Conservation (phyloP, 169 alveolate genomes). For the Eimeria nieschulzi region DNA sequence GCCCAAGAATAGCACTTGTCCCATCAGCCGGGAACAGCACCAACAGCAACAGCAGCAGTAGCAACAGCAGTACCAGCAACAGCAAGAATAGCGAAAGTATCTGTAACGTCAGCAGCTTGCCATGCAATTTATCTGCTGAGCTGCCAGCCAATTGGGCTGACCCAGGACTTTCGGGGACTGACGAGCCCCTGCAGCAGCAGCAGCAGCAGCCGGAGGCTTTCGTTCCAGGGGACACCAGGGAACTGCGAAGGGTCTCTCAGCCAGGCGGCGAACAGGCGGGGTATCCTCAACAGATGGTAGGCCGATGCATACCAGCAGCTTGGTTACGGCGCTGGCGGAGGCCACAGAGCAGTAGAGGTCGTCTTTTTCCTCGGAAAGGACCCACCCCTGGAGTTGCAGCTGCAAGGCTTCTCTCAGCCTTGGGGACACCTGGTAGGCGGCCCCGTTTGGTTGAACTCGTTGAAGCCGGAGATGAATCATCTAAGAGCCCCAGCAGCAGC, state of each 20-base stretch:
- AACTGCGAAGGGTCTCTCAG: neutral
- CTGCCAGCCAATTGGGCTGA: neutral
- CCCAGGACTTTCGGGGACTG: neutral
- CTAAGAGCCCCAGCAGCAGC: conserved; percentile 10
- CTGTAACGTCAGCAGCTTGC: neutral
- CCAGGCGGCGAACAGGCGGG: no score
- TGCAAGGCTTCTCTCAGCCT: conserved; percentile 21
- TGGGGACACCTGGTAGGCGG: conserved; percentile 24
- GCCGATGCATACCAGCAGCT: neutral
- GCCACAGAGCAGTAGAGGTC: conserved; percentile 5
- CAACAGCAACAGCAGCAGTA: conserved; percentile 6
- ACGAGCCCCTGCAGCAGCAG: conserved; percentile 4
- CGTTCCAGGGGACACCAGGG: neutral
- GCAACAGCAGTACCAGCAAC: neutral
- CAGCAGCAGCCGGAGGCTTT: neutral
- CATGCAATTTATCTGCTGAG: neutral
- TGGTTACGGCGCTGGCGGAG: conserved; percentile 28
- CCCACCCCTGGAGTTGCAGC: conserved; percentile 52
- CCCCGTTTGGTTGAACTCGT: neutral
- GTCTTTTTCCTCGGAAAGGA: neutral
- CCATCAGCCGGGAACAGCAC: neutral
- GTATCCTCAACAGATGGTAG: no score
- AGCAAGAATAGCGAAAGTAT: neutral
- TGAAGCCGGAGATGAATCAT: conserved; percentile 31
- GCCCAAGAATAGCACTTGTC: neutral